Base-by-base conservation (phyloP, 371 early-diverging fungal genomes). In the Saksenaea oblongispora region DNA sequence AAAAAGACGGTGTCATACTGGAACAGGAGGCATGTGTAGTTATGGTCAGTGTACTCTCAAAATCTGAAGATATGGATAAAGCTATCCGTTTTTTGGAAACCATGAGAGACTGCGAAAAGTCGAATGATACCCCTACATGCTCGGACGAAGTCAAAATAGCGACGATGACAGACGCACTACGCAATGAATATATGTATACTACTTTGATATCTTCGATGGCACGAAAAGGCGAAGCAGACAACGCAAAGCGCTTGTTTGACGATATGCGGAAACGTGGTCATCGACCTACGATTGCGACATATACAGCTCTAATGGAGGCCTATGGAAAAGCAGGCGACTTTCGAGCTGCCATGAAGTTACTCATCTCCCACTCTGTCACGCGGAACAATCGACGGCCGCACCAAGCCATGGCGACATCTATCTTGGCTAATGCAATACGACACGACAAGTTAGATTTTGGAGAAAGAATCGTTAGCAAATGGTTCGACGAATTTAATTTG, bases 181-280 rank as follows among this genome's bases (percentile, higher is more conserved):
- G 68, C 59, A 73, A 78, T 62, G 70, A 65, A 54, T 71, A 76
- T 59, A 69, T 78, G 36, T 81, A 81, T 41, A 81, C 81, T 7
- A 71, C 78, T 4, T 65, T 81, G 24, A 81, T 81, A 26, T 53
- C 76, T 17, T 70, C 70, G 35, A 63, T 78, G 58, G 78, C 73
- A 31, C 59, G 65, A 13, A 58, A 73, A 39, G 75, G 72, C 9
- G 72, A 81, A 42, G 47, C 55, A 14, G 44, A 24, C 14, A 70
- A 69, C 42, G 78, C 79, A 9, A 69, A 73, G 35, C 64, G 58
- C 14, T 26, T 81, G 15, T 76, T 67, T 28, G 64, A 70, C 9
- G 75, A 81, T 17, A 81, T 81, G 81, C 57, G 34, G 5, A 60
- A 65, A 31, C 71, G 66, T 14, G 61, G 71, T 3, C 41, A 78